phyloP scores from a whole-genome alignment of 306 rosid species.

The Glycine soja region DNA sequence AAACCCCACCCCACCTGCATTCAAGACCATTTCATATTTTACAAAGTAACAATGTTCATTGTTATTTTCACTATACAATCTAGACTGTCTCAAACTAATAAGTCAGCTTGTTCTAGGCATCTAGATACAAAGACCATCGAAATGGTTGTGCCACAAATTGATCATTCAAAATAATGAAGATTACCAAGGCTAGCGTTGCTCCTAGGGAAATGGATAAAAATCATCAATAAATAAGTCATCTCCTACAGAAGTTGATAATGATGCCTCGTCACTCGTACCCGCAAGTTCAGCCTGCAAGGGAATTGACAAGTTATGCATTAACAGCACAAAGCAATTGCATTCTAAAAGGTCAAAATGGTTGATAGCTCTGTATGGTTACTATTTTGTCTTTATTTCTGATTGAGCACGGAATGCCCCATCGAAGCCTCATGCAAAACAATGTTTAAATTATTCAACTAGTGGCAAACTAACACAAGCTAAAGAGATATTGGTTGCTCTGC shows the following conservation, averaged over 20 bases:
- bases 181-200: slow-evolving; percentile 33
- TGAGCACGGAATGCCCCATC: background rate
- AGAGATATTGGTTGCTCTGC: background rate
- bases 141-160: background rate
- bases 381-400: slow-evolving; percentile 6
- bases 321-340: slow-evolving; percentile 19
- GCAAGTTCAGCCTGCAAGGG: slow-evolving; percentile 80
- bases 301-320: slow-evolving; percentile 21
- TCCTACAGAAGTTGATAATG: slow-evolving; percentile 45
- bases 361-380: background rate
- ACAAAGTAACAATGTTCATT: slow-evolving; percentile 21
- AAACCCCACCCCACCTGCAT: slow-evolving; percentile 26
- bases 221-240: slow-evolving; percentile 58
- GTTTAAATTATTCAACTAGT: slow-evolving; percentile 13
- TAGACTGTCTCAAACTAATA: slow-evolving; percentile 21
- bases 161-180: slow-evolving; percentile 37
- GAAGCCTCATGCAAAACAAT: slow-evolving; percentile 23
- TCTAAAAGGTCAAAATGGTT: background rate
- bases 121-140: slow-evolving; percentile 38
- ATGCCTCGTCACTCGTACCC: slow-evolving; percentile 52
- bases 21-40: slow-evolving; percentile 37
- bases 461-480: slow-evolving; percentile 6
- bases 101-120: slow-evolving; percentile 39
- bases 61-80: slow-evolving; percentile 40
- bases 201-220: slow-evolving; percentile 51